Conservation (phyloP, 306 rosid genomes). For the Hippophae tibetana region DNA sequence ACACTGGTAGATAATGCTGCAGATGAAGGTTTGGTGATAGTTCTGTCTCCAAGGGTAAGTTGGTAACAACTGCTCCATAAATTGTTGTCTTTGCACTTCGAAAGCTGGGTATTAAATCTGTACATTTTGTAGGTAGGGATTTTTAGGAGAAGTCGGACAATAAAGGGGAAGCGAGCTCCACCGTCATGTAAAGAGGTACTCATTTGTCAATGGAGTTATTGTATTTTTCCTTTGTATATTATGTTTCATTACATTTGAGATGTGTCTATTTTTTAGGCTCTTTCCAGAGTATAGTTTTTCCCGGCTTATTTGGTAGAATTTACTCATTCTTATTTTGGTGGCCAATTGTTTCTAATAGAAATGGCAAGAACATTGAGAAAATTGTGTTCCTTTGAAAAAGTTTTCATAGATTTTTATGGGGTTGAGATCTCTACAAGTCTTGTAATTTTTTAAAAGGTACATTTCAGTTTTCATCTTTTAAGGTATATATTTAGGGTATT, state of each 20-base stretch:
- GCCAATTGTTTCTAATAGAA: not conserved
- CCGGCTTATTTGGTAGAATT: not conserved
- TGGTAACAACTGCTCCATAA: not conserved
- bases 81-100: conserved; percentile 3
- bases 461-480: too few relatives aligned
- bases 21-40: conserved; percentile 73
- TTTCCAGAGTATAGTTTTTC: not conserved
- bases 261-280: not conserved
- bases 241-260: not conserved
- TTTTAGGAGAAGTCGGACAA: conserved; percentile 70
- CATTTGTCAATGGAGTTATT: not conserved
- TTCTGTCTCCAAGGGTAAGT: conserved; percentile 68
- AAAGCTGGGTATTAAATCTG: conserved; percentile 24
- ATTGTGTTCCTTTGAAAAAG: not conserved
- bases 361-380: not conserved
- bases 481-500: too few relatives aligned
- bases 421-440: too few relatives aligned
- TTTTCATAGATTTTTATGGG: too few relatives aligned
- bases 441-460: too few relatives aligned
- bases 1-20: conserved; percentile 57
- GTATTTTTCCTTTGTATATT: not conserved
- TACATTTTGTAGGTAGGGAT: conserved; percentile 67
- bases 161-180: conserved; percentile 74
- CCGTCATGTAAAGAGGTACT: conserved; percentile 78
- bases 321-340: not conserved